A percentile compares a stretch with the other conserved stretches of the same genome.
Conservation (phyloP, 2,329 filamentous ascomycete species). For the Penicillium sp. region DNA sequence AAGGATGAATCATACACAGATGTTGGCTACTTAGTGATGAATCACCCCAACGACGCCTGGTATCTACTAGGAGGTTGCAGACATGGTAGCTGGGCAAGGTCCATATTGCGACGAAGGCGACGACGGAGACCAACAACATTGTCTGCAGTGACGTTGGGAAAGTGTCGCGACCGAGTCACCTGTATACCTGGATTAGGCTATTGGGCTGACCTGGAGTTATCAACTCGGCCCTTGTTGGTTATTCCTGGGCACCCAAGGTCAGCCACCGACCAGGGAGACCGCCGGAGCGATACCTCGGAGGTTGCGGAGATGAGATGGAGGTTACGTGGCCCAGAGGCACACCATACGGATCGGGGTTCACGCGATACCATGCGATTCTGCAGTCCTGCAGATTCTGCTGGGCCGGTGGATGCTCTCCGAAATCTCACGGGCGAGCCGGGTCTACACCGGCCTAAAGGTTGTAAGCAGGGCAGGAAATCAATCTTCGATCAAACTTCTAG, state of each 20-base stretch:
- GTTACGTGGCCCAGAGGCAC: too few relatives aligned
- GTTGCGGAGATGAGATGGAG: too few relatives aligned
- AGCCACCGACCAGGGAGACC: too few relatives aligned
- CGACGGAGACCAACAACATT: neutral
- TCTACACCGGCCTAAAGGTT: too few relatives aligned
- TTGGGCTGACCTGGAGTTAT: neutral
- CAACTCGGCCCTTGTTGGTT: neutral
- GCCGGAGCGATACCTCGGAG: too few relatives aligned
- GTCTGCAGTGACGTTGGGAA: neutral
- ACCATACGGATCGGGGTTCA: too few relatives aligned
- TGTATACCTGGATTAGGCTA: neutral
- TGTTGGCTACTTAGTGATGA: neutral
- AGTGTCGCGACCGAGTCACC: neutral
- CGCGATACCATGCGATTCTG: too few relatives aligned
- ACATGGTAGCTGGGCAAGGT: neutral
- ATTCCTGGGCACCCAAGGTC: too few relatives aligned
- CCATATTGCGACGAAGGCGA: neutral
- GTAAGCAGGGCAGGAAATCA: neutral
- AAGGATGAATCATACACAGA: constrained; percentile 23
- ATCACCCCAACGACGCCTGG: neutral
- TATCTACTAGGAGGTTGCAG: neutral
- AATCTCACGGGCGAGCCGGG: too few relatives aligned
- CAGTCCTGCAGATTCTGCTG: too few relatives aligned
- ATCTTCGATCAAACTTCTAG: constrained; percentile 6
- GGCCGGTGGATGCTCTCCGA: too few relatives aligned